These are phyloP conservation scores for Leccinum variicolor DNA, from an alignment of 768 basidiomycete species.

Conservation along the genomic window DNA sequence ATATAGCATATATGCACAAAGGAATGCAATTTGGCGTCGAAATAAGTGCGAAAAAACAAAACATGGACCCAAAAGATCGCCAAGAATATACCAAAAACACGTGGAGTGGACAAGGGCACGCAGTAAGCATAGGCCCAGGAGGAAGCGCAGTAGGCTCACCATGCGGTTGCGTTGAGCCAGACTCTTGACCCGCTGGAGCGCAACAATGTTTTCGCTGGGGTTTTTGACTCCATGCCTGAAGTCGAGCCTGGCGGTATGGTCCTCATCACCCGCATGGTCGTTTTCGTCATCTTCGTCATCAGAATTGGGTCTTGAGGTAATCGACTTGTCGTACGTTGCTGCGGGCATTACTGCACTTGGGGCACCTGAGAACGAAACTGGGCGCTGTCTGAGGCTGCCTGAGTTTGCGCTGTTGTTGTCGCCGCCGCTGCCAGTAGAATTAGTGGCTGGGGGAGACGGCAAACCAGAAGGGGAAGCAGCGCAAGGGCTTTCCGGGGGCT, in stretches of 20 bases:
- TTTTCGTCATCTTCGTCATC: slow-evolving; percentile 50
- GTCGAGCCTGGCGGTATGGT: slow-evolving; percentile 57
- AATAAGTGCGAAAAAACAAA: slow-evolving; percentile 1
- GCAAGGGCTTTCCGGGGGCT: slow-evolving; percentile 60
- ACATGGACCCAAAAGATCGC: slow-evolving; percentile 6
- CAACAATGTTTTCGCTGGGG: slow-evolving; percentile 52
- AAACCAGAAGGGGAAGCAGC: slow-evolving; percentile 59
- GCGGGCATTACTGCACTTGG: slow-evolving; percentile 37
- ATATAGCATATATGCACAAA: slow-evolving; percentile 26
- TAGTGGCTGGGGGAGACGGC: slow-evolving; percentile 82
- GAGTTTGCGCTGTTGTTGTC: slow-evolving; percentile 46
- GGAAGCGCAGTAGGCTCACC: slow-evolving; percentile 42
- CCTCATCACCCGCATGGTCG: slow-evolving; percentile 54
- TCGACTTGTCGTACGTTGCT: slow-evolving; percentile 37
- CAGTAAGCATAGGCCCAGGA: slow-evolving; percentile 21
- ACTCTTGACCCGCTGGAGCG: slow-evolving; percentile 66
- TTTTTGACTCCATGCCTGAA: slow-evolving; percentile 32
- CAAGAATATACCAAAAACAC: slow-evolving; percentile 27
- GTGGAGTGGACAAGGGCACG: slow-evolving; percentile 29
- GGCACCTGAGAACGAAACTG: slow-evolving; percentile 26
- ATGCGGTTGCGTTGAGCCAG: slow-evolving; percentile 70
- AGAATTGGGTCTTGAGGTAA: slow-evolving; percentile 27
- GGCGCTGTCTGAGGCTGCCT: slow-evolving; percentile 38
- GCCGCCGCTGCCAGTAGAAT: slow-evolving; percentile 78
- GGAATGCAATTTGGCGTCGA: slow-evolving; percentile 3